Evolutionary conservation across 306 rosid genomes (phyloP), one percentile per base, ranked within the genome.

Genomic region (Boehmeria nivea): DNA sequence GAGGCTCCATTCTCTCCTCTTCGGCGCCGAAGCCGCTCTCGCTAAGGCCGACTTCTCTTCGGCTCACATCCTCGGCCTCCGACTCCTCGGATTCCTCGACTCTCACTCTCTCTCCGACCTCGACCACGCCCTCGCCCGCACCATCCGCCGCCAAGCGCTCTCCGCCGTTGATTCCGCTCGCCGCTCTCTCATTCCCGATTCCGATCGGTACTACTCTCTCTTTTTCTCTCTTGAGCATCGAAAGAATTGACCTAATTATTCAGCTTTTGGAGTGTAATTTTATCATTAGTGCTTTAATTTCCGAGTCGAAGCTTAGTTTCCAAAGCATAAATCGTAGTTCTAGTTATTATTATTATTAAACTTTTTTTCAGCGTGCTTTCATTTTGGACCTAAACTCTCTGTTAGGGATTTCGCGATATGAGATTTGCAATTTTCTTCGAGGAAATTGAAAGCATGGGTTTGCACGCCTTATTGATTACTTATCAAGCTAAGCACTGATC

Each of bases 71-170:
- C 73, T 91, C 36, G 71, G 84, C 7, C 95, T 87, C 52, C 85
- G 93, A 39, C 99, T 91, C 44, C 54, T 91, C 20, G 95, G 93
- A 51, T 91, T 91, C 73, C 85, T 91, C 39, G 84, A 87, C 43
- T 81, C 95, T 0, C 83, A 61, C 1, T 63, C 76, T 21, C 64
- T 60, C 33, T 76, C 89, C 23, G 74, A 77, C 7, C 62, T 59
- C 27, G 96, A 87, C 42, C 63, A 73, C 56, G 78, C 89, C 60
- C 84, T 72, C 61, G n/a, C 84, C 36, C 81, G 31, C 27, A 93
- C 91, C 8, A 84, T 78, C 33, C 91, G 95, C 52, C 82, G 71
- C 15, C 73, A 84, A 23, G 84, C 76, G 1, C 38, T 78, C 43
- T 52, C 84, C n/a, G 74, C 47, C 17, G 54, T 84, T 53, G 72